These are phyloP conservation scores for Ampelocalamus luodianensis DNA, from an alignment of 176 grass and related monocot genomes.

Conservation along the genomic window DNA sequence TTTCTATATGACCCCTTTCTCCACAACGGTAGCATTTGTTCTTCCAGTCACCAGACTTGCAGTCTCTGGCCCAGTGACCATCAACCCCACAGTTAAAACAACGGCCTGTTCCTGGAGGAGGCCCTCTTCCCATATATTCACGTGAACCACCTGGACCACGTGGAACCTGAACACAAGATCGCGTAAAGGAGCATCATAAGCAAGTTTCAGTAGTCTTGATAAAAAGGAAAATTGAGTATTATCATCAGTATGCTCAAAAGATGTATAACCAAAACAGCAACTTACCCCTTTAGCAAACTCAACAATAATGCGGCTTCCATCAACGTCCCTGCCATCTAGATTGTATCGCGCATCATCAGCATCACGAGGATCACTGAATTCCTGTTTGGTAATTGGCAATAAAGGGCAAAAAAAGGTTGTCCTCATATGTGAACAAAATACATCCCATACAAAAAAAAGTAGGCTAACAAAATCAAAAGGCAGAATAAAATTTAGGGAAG, in stretches of 20 bases:
- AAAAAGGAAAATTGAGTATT: neutral
- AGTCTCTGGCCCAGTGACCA: constrained; percentile 97
- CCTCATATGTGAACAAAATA: constrained; percentile 15
- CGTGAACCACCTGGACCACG: constrained; percentile 76
- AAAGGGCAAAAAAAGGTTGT: neutral
- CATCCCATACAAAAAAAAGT: neutral
- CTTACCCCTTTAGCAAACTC: constrained; percentile 97
- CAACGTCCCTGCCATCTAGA: constrained; percentile 88
- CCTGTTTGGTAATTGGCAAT: constrained; percentile 52
- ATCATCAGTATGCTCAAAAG: neutral
- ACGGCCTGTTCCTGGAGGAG: constrained; percentile 86
- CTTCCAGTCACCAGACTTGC: constrained; percentile 98
- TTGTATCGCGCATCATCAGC: constrained; percentile 93
- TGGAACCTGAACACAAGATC: constrained; percentile 52
- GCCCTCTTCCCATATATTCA: constrained; percentile 83
- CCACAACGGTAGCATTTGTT: constrained; percentile 99
- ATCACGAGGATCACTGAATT: constrained; percentile 89
- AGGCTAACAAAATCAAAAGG: neutral
- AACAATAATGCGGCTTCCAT: constrained; percentile 88
- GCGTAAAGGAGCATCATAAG: neutral
- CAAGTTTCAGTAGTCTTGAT: constrained; percentile 10
- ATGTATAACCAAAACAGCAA: neutral
- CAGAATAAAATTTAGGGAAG: neutral
- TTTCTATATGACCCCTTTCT: constrained; percentile 95
- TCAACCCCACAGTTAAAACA: constrained; percentile 99